Evolutionary conservation across 2,329 filamentous ascomycete species (phyloP).

Genomic region (Daldinia eschscholtzii): DNA sequence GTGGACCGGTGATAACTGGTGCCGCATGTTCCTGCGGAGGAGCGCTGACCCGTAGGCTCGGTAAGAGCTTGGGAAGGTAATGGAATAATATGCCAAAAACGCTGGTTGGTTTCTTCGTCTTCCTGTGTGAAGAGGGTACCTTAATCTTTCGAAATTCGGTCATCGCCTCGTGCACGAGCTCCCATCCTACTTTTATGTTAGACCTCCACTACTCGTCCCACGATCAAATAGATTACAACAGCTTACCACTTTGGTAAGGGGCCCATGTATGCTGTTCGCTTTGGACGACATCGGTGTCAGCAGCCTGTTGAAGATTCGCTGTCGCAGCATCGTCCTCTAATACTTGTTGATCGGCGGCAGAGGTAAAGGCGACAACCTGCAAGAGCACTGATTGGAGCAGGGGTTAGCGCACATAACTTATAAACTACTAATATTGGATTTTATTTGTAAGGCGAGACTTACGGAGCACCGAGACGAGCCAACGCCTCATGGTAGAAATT

Average conservation of each 20-base stretch:
- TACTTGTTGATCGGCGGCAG: conserved; percentile 50
- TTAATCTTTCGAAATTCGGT: conserved; percentile 64
- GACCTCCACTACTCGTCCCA: not conserved
- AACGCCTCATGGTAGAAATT: conserved; percentile 51
- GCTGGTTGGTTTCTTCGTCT: conserved; percentile 59
- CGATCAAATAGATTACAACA: not conserved
- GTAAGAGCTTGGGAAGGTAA: conserved; percentile 63
- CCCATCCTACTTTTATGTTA: conserved; percentile 58
- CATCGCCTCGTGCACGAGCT: conserved; percentile 66
- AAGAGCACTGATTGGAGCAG: conserved; percentile 47
- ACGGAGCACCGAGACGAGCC: conserved; percentile 51
- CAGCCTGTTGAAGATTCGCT: conserved; percentile 43
- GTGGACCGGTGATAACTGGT: conserved; percentile 57
- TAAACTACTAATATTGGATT: not conserved
- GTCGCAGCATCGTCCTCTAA: conserved; percentile 40
- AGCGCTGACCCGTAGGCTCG: conserved; percentile 62
- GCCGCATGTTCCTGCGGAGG: conserved; percentile 58
- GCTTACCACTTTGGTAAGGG: conserved; percentile 53
- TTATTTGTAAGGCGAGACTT: conserved; percentile 41
- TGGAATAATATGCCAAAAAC: conserved; percentile 60
- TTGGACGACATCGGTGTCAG: conserved; percentile 47
- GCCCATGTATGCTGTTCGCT: conserved; percentile 48
- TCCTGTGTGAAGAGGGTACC: conserved; percentile 57
- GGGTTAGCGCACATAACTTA: conserved; percentile 26
- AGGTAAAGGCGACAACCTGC: conserved; percentile 48